phyloP scores from a whole-genome alignment of 768 basidiomycete species.

The Leccinum variicolor region DNA sequence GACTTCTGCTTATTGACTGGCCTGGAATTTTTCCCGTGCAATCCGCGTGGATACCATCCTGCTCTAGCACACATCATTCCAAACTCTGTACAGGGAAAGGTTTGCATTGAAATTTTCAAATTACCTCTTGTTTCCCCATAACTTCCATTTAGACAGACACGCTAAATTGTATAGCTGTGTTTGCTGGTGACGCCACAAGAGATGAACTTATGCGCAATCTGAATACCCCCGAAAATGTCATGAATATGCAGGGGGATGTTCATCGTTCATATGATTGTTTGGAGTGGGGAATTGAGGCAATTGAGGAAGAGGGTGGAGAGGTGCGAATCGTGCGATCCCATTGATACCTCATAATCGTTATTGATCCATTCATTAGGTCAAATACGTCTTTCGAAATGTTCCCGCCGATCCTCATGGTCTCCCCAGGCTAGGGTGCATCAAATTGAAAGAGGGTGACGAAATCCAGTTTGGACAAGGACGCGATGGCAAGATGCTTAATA shows the following conservation, averaged over 20 bases:
- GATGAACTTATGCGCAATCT: no score
- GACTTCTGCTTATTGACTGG: not conserved
- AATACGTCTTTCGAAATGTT: not conserved
- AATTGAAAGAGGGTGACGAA: slow-evolving; percentile 1
- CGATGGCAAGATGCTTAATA: not conserved
- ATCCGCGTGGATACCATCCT: not conserved
- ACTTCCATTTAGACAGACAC: not conserved
- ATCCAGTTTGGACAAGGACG: slow-evolving; percentile 2
- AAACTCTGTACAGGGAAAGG: not conserved
- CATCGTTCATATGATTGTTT: not conserved
- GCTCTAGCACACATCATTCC: not conserved
- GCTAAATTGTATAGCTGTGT: not conserved
- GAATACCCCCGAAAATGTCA: not conserved
- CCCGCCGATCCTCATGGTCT: not conserved
- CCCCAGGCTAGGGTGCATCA: no score
- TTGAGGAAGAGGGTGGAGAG: not conserved
- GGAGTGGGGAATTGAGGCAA: slow-evolving; percentile 1
- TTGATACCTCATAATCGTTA: not conserved
- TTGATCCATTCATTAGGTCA: slow-evolving; percentile 1
- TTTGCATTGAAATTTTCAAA: not conserved
- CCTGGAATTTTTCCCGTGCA: not conserved
- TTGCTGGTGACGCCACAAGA: not conserved
- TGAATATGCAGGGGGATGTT: not conserved
- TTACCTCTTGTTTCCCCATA: not conserved
- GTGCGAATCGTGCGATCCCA: not conserved